phyloP scores from a whole-genome alignment of 495 filamentous ascomycete species.

The Talaromyces adpressus region DNA sequence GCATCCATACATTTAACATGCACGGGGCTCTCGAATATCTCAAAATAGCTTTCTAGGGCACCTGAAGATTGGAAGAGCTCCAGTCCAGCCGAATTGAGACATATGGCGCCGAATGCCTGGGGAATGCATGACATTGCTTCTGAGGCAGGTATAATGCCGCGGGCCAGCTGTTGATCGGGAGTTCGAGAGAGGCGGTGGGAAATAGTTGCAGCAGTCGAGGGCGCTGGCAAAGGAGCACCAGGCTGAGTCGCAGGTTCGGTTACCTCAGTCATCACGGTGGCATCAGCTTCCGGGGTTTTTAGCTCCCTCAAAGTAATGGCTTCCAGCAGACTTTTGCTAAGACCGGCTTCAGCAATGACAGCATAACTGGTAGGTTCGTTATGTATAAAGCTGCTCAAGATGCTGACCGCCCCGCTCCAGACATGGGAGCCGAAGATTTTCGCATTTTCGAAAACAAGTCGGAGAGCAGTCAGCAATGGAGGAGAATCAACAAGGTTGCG shows the following conservation, averaged over 20 bases:
- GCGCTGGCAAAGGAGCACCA: constrained; percentile 8
- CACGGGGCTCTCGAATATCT: constrained; percentile 86
- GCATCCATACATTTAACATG: constrained; percentile 83
- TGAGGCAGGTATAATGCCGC: constrained; percentile 71
- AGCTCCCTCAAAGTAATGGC: constrained; percentile 57
- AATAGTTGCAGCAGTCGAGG: constrained; percentile 12
- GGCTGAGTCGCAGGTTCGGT: constrained; percentile 11
- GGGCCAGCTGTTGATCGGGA: constrained; percentile 44
- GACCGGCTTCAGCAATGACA: constrained; percentile 87
- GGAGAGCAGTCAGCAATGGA: constrained; percentile 67
- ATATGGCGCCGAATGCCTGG: constrained; percentile 86
- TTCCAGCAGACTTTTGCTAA: constrained; percentile 76
- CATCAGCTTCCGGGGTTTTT: constrained; percentile 22
- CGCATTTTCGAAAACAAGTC: constrained; percentile 73
- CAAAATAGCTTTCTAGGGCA: constrained; percentile 79
- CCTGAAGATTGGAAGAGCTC: constrained; percentile 78
- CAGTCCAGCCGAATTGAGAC: constrained; percentile 81
- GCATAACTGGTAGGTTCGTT: constrained; percentile 98
- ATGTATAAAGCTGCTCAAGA: constrained; percentile 94
- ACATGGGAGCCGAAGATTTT: constrained; percentile 78
- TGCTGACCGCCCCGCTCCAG: constrained; percentile 86
- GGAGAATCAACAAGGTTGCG: constrained; percentile 93
- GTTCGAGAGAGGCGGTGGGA: constrained; percentile 28
- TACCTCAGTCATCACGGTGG: constrained; percentile 19
- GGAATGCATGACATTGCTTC: constrained; percentile 86